Percentiles rank a stretch among this genome's conserved stretches.
phyloP scores from a whole-genome alignment of 345 rosid species.

The Nasturtium officinale region DNA sequence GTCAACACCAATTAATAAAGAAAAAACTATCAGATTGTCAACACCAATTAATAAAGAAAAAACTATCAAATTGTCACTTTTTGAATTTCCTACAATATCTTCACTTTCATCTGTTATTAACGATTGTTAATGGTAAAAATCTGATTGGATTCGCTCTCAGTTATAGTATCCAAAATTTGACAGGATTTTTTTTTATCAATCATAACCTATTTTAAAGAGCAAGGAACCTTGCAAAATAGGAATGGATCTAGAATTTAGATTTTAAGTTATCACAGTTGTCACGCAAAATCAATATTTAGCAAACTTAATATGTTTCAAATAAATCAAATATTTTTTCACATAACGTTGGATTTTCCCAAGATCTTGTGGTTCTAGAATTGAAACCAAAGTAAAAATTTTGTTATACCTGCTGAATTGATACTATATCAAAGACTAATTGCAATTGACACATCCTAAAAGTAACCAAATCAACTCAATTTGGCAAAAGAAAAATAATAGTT shows the following conservation, averaged over 20 bases:
- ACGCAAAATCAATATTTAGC: neutral
- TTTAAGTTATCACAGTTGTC: neutral
- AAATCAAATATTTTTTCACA: neutral
- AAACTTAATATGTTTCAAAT: neutral
- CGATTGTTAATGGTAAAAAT: neutral
- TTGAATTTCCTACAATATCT: neutral
- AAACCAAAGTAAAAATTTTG: neutral
- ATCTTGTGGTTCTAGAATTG: neutral
- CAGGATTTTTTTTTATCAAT: slow-evolving; percentile 11
- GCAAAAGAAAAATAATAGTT: neutral
- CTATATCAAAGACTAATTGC: neutral
- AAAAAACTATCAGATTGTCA: neutral
- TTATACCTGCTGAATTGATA: neutral
- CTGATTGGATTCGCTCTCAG: slow-evolving; percentile 6
- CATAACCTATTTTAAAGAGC: neutral
- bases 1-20: neutral
- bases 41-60: too few species aligned
- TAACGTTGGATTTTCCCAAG: neutral
- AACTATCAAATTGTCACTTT: neutral
- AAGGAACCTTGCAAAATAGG: neutral
- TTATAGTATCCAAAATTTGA: slow-evolving; percentile 17
- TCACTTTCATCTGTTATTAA: neutral
- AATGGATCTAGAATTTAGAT: neutral
- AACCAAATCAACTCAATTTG: slow-evolving; percentile 3
- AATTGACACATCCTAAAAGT: neutral